phyloP scores from a whole-genome alignment of 768 basidiomycete species.

The Lactarius pseudohatsudake region DNA sequence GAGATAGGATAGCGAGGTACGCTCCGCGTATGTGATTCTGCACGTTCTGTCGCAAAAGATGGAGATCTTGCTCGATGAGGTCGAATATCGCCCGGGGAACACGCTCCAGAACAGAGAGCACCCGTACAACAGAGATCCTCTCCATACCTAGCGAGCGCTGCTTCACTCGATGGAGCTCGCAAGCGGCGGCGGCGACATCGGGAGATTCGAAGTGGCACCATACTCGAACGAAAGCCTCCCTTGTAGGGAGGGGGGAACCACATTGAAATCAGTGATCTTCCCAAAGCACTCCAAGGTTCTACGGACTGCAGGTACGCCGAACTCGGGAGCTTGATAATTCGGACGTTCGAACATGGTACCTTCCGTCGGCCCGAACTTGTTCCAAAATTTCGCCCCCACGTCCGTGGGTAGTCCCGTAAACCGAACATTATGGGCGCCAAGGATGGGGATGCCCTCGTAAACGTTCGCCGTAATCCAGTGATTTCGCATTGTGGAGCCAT shows the following conservation, averaged over 20 bases:
- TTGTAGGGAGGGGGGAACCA: slow-evolving; percentile 52
- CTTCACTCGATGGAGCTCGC: slow-evolving; percentile 48
- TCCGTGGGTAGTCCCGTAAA: slow-evolving; percentile 54
- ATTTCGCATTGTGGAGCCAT: slow-evolving; percentile 40
- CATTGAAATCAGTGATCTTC: slow-evolving; percentile 43
- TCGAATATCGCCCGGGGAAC: slow-evolving; percentile 42
- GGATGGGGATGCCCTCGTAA: slow-evolving; percentile 57
- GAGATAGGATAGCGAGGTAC: slow-evolving; percentile 36
- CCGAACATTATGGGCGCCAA: slow-evolving; percentile 60
- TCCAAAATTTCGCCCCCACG: slow-evolving; percentile 42
- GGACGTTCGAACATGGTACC: slow-evolving; percentile 54
- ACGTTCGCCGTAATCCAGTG: slow-evolving; percentile 47
- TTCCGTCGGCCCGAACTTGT: slow-evolving; percentile 46
- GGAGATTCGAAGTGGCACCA: slow-evolving; percentile 58
- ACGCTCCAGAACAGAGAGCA: slow-evolving; percentile 50
- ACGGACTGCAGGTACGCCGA: slow-evolving; percentile 41
- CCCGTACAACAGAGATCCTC: slow-evolving; percentile 50
- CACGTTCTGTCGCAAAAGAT: slow-evolving; percentile 40
- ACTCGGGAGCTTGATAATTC: slow-evolving; percentile 42
- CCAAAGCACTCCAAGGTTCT: slow-evolving; percentile 42
- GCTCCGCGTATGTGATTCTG: slow-evolving; percentile 37
- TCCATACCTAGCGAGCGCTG: slow-evolving; percentile 48
- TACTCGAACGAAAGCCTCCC: slow-evolving; percentile 46
- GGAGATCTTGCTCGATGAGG: slow-evolving; percentile 47
- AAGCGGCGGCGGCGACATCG: slow-evolving; percentile 52